Evolutionary conservation across 495 filamentous ascomycete genomes (phyloP).

Genomic region (Penicillium atrosanguineum): DNA sequence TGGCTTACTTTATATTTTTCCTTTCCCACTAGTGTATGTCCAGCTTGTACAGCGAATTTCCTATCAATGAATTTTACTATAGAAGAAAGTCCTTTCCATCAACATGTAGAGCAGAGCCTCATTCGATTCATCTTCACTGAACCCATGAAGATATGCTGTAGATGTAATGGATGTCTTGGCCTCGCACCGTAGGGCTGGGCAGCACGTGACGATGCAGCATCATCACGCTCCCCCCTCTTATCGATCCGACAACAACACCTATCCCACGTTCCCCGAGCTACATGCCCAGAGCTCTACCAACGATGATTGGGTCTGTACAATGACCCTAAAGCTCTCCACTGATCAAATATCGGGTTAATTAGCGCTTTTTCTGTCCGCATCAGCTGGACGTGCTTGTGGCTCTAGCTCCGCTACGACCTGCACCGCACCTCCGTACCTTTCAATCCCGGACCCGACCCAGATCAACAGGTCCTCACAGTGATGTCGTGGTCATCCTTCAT

Average conservation of each 20-base stretch:
- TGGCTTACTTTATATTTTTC: slow-evolving; percentile 6
- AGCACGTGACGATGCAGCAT: slow-evolving; percentile 15
- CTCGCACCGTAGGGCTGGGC: slow-evolving; percentile 5
- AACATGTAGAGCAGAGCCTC: neutral
- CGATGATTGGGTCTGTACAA: slow-evolving; percentile 30
- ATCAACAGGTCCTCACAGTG: slow-evolving; percentile 44
- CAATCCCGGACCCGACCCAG: neutral
- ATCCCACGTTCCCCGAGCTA: slow-evolving; percentile 17
- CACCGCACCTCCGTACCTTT: slow-evolving; percentile 15
- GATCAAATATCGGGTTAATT: slow-evolving; percentile 23
- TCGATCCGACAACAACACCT: slow-evolving; percentile 23
- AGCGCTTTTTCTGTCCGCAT: slow-evolving; percentile 20
- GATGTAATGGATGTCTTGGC: neutral
- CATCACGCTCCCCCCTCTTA: slow-evolving; percentile 26
- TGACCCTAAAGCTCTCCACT: slow-evolving; percentile 25
- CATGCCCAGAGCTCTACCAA: slow-evolving; percentile 20
- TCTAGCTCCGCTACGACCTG: slow-evolving; percentile 29
- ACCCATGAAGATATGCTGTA: neutral
- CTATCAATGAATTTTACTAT: slow-evolving; percentile 13
- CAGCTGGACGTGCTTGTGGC: slow-evolving; percentile 21
- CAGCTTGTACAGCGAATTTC: slow-evolving; percentile 23
- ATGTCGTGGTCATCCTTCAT: slow-evolving; percentile 83
- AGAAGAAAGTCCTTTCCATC: neutral
- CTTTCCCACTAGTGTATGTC: slow-evolving; percentile 15
- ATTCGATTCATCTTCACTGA: neutral